These are phyloP conservation scores for Magnusiomyces paraingens DNA, from an alignment of 1,139 yeast genomes.

Conservation along the genomic window DNA sequence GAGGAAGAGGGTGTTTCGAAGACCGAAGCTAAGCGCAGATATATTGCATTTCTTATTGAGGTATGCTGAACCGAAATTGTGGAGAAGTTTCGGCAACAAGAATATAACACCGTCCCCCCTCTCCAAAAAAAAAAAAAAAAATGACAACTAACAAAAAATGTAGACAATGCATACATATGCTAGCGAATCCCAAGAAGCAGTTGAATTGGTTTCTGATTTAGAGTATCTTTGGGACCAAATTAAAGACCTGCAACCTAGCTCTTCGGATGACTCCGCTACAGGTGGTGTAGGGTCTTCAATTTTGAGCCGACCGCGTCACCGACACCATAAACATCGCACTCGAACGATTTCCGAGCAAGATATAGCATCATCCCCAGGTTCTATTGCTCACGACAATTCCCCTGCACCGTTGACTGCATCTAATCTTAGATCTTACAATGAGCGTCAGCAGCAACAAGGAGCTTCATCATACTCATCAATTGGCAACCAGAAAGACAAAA, in stretches of 20 bases:
- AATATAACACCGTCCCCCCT: too few species aligned
- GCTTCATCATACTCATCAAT: not conserved
- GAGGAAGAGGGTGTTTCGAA: slow-evolving; percentile 61
- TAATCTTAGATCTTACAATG: slow-evolving; percentile 1
- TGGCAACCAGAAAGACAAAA: not conserved
- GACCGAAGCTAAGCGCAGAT: slow-evolving; percentile 68
- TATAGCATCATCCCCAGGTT: too few species aligned
- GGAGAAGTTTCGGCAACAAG: too few species aligned
- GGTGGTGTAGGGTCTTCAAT: too few species aligned
- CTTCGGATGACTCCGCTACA: slow-evolving; percentile 6
- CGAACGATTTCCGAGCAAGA: too few species aligned
- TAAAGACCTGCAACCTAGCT: slow-evolving; percentile 39
- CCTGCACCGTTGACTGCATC: not conserved
- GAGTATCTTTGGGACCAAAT: slow-evolving; percentile 73
- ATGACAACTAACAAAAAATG: not conserved
- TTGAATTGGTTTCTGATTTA: slow-evolving; percentile 58
- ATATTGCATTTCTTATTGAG: slow-evolving; percentile 54
- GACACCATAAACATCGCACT: too few species aligned
- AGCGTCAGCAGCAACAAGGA: not conserved
- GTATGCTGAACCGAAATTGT: slow-evolving; percentile 4
- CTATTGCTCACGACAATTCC: not conserved
- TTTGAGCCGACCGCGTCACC: too few species aligned
- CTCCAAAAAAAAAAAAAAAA: too few species aligned
- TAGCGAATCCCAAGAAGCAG: slow-evolving; percentile 59
- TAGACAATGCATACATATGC: slow-evolving; percentile 71